Conservation (phyloP, 805 yeast genomes). For the Saccharomycopsis sp. region DNA sequence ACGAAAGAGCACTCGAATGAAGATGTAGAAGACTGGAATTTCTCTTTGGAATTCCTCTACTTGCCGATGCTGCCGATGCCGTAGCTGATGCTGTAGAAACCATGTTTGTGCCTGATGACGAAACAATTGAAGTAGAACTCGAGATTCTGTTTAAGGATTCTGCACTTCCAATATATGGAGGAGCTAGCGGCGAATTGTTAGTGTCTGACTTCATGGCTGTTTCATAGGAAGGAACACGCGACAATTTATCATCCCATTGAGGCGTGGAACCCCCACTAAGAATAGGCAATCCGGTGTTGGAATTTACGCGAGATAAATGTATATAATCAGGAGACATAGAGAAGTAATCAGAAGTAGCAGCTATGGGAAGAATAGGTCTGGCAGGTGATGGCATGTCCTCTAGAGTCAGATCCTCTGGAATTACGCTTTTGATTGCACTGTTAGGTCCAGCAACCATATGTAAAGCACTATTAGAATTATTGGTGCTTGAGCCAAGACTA, state of each 20-base stretch:
- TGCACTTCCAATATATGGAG: constrained; percentile 41
- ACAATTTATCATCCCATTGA: constrained; percentile 30
- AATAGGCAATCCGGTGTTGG: background rate
- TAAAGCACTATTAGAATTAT: constrained; percentile 25
- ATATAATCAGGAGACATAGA: background rate
- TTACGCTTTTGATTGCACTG: too few relatives aligned
- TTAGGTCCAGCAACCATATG: constrained; percentile 22
- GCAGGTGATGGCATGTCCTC: background rate
- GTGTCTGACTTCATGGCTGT: constrained; percentile 62
- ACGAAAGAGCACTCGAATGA: background rate
- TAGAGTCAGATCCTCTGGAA: background rate
- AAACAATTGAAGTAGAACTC: background rate
- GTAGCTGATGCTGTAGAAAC: background rate
- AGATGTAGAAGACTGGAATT: constrained; percentile 12
- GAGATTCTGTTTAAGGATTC: background rate
- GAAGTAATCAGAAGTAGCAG: background rate
- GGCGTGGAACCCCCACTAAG: background rate
- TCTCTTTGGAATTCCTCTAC: constrained; percentile 11
- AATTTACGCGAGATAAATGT: background rate
- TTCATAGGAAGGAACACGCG: constrained; percentile 77
- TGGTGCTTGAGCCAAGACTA: constrained; percentile 12
- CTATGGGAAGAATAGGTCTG: background rate
- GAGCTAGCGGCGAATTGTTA: constrained; percentile 54
- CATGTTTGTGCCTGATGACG: background rate
- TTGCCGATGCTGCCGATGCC: background rate